These are phyloP conservation scores for Solanum paucissectum DNA, from an alignment of 257 asterid genomes.

Conservation along the genomic window DNA sequence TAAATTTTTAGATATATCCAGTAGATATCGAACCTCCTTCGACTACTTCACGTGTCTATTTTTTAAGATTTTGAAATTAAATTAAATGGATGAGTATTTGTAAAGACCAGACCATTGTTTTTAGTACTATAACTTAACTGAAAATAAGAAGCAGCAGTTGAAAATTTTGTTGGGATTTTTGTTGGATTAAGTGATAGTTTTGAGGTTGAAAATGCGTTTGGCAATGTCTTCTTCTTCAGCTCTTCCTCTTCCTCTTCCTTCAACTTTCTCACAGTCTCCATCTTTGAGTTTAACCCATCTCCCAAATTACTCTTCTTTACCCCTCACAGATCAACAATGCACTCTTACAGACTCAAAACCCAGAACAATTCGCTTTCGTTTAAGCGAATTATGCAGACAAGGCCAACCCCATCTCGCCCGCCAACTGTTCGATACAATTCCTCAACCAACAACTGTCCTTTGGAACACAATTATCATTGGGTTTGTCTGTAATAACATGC, in stretches of 20 bases:
- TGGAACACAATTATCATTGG: slow-evolving; percentile 88
- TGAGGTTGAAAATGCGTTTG: slow-evolving; percentile 25
- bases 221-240: slow-evolving; percentile 38
- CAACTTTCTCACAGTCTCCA: slow-evolving; percentile 24
- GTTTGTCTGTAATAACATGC: slow-evolving; percentile 56
- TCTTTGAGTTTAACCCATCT: slow-evolving; percentile 5
- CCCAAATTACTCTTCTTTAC: slow-evolving; percentile 14
- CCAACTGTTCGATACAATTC: slow-evolving; percentile 79
- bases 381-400: slow-evolving; percentile 60
- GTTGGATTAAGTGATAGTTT: not conserved
- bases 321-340: slow-evolving; percentile 1
- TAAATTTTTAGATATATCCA: no score
- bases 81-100: not conserved
- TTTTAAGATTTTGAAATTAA: no score
- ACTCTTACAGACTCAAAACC: slow-evolving; percentile 15
- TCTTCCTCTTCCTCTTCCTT: slow-evolving; percentile 32
- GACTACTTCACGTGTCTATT: no score
- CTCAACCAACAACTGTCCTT: slow-evolving; percentile 74
- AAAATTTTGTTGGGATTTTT: not conserved
- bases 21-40: no score
- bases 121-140: not conserved
- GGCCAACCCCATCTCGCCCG: slow-evolving; percentile 59
- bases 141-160: not conserved
- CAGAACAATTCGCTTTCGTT: slow-evolving; percentile 68
- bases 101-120: not conserved